Percentiles rank a stretch among this genome's conserved stretches.
phyloP scores from a whole-genome alignment of 2,329 filamentous ascomycete species.

The Diaporthe sp. region DNA sequence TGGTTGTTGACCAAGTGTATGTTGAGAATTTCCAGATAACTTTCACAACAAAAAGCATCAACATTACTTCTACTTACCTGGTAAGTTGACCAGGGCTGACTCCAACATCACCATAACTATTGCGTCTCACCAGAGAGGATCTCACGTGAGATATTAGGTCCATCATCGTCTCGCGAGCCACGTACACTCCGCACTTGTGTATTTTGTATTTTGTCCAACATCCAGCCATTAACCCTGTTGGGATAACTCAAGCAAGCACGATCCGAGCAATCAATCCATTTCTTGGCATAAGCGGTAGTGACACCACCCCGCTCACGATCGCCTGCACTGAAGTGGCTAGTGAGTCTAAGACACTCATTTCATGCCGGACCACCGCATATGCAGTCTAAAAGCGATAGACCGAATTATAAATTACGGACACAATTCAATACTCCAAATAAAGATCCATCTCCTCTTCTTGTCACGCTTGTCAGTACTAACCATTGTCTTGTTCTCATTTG shows the following conservation, averaged over 20 bases:
- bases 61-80: not conserved
- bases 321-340: not conserved
- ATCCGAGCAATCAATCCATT: not conserved
- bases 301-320: not conserved
- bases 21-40: not conserved
- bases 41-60: no score
- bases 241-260: not conserved
- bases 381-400: not conserved
- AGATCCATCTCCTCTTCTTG: not conserved
- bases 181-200: not conserved
- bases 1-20: not conserved
- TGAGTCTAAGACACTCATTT: not conserved
- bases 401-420: no score
- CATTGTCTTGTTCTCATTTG: not conserved
- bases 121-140: not conserved
- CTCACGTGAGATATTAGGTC: slow-evolving; percentile 14
- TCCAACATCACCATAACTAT: not conserved
- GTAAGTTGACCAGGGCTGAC: not conserved
- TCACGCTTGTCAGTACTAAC: not conserved
- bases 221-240: not conserved
- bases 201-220: not conserved
- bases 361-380: not conserved
- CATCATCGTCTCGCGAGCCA: not conserved
- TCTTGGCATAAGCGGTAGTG: not conserved
- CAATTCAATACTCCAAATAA: not conserved